Evolutionary conservation across 768 basidiomycete genomes (phyloP).

Genomic region (Boletus pseudopeckii): DNA sequence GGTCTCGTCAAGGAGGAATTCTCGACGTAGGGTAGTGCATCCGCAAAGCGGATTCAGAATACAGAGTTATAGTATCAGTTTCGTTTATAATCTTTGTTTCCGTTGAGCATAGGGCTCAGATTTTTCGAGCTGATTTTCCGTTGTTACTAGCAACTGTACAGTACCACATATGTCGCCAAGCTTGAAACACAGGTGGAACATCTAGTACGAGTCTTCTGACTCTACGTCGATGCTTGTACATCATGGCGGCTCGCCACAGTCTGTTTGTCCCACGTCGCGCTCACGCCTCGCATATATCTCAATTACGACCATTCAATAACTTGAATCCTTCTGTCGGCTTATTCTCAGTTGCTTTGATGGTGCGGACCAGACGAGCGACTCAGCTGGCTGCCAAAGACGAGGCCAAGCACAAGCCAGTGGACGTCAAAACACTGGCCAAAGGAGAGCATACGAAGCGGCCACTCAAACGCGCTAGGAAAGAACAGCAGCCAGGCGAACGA

Average conservation of each 20-base stretch:
- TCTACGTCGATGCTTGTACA: not conserved
- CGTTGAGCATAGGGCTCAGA: too few species aligned
- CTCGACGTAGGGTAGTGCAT: too few species aligned
- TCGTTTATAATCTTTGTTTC: too few species aligned
- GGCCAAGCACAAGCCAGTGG: not conserved
- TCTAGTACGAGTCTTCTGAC: not conserved
- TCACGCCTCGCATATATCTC: not conserved
- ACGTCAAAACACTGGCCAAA: not conserved
- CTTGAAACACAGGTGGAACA: too few species aligned
- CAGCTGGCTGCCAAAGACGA: conserved; percentile 1
- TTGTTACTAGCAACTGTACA: too few species aligned
- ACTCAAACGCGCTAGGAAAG: conserved; percentile 15
- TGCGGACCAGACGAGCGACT: conserved; percentile 21
- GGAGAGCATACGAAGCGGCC: conserved; percentile 2
- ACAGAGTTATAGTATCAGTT: too few species aligned
- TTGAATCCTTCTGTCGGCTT: not conserved
- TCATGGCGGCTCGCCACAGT: not conserved
- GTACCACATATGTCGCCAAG: too few species aligned
- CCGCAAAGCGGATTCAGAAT: too few species aligned
- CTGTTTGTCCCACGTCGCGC: not conserved
- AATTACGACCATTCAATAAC: not conserved
- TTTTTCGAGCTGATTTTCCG: too few species aligned
- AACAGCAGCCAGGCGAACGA: not conserved
- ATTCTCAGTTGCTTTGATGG: conserved; percentile 11
- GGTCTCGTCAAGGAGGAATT: too few species aligned